phyloP scores from a whole-genome alignment of 2,329 filamentous ascomycete species.

The Sporothrix inflata region DNA sequence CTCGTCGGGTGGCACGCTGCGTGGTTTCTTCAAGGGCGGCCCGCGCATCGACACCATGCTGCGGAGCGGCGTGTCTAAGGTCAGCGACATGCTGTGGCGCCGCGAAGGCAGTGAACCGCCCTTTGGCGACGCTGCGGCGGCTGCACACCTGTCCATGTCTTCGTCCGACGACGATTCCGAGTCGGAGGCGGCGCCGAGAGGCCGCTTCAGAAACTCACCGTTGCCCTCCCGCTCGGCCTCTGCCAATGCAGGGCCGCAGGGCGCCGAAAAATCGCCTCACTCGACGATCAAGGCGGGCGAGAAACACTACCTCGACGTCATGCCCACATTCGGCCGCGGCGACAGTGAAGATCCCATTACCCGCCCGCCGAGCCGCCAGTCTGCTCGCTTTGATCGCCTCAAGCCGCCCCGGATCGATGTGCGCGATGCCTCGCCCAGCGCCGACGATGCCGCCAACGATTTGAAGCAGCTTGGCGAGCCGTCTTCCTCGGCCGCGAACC shows the following conservation, averaged over 20 bases:
- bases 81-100: conserved; percentile 62
- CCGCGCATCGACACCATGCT: conserved; percentile 74
- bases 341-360: background rate
- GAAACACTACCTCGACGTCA: conserved; percentile 55
- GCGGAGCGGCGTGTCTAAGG: conserved; percentile 58
- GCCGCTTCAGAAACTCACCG: conserved; percentile 43
- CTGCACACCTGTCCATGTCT: conserved; percentile 44
- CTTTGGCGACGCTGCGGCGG: background rate
- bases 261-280: conserved; percentile 32
- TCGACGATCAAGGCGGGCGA: conserved; percentile 34
- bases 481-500: background rate
- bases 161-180: conserved; percentile 51
- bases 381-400: conserved; percentile 52
- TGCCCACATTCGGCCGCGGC: conserved; percentile 52
- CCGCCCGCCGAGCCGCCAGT: conserved; percentile 46
- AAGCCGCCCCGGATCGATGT: conserved; percentile 56
- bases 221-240: conserved; percentile 40
- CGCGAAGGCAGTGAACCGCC: conserved; percentile 46
- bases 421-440: conserved; percentile 46
- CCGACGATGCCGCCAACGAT: conserved; percentile 34
- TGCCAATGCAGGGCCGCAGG: background rate
- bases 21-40: conserved; percentile 43
- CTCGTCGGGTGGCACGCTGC: conserved; percentile 7
- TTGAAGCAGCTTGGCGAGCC: background rate
- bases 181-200: conserved; percentile 45